These are phyloP conservation scores for Candida broadrunensis DNA, from an alignment of 805 yeast species.

Conservation along the genomic window DNA sequence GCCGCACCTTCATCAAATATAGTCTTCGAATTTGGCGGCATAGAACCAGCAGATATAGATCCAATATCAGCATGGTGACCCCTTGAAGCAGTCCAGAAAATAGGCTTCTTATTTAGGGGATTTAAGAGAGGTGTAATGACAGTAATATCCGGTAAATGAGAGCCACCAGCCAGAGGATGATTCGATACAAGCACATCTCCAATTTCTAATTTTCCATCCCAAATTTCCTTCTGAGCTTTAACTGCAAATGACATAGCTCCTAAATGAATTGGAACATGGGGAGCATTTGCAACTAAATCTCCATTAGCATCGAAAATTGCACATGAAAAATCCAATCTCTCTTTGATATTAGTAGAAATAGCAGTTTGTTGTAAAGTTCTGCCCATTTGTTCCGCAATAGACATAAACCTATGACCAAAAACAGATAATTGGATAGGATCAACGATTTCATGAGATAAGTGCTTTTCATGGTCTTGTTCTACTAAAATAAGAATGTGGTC, in stretches of 20 bases:
- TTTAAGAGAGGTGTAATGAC: conserved; percentile 85
- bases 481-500: conserved; percentile 30
- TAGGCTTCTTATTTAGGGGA: conserved; percentile 43
- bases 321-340: conserved; percentile 44
- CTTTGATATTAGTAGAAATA: conserved; percentile 44
- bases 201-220: conserved; percentile 36
- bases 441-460: conserved; percentile 22
- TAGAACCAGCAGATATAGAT: conserved; percentile 86
- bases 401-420: conserved; percentile 41
- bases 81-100: conserved; percentile 88
- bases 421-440: conserved; percentile 40
- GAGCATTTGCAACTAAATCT: conserved; percentile 46
- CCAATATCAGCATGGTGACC: conserved; percentile 98
- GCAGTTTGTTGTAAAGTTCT: conserved; percentile 43
- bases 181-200: conserved; percentile 45
- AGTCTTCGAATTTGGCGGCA: conserved; percentile 89
- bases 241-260: conserved; percentile 50
- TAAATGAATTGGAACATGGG: conserved; percentile 44
- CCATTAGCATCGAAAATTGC: conserved; percentile 42
- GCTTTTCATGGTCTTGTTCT: conserved; percentile 18
- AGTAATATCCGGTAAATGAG: conserved; percentile 59
- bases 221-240: conserved; percentile 36
- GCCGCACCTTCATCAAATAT: conserved; percentile 91
- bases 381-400: conserved; percentile 43
- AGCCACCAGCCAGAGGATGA: conserved; percentile 43